Percentiles rank a stretch among this genome's conserved stretches.
phyloP scores from a whole-genome alignment of 2,329 filamentous ascomycete species.

The Botrytis squamosa region DNA sequence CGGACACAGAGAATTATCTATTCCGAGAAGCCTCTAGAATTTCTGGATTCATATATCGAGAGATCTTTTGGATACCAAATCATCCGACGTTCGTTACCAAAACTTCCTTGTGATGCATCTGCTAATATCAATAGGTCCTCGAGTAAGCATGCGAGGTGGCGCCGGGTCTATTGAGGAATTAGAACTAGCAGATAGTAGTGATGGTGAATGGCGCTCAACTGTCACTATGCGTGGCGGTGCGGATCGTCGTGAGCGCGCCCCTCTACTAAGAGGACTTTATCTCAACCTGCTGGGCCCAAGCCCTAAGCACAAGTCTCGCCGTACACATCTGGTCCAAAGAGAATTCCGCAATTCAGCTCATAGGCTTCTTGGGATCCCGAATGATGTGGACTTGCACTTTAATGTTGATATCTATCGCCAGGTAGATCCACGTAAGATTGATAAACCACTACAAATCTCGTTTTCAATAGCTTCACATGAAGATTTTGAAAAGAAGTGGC shows the following conservation, averaged over 20 bases:
- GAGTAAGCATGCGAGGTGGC: constrained; percentile 4
- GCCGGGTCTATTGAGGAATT: constrained; percentile 16
- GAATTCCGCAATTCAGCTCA: constrained; percentile 9
- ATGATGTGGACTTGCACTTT: background rate
- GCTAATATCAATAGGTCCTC: constrained; percentile 14
- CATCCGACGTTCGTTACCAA: constrained; percentile 25
- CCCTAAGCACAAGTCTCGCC: background rate
- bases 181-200: background rate
- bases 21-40: constrained; percentile 35
- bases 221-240: constrained; percentile 17
- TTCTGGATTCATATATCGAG: constrained; percentile 36
- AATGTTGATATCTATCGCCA: constrained; percentile 12
- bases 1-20: constrained; percentile 30
- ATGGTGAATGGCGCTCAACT: background rate
- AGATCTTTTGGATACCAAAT: constrained; percentile 33
- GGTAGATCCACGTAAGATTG: constrained; percentile 11
- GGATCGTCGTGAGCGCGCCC: background rate
- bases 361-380: background rate
- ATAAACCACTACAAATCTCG: background rate
- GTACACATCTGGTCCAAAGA: constrained; percentile 1
- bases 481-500: background rate
- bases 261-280: background rate
- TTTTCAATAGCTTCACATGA: background rate
- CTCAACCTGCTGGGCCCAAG: background rate
- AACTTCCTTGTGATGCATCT: no score